Evolutionary conservation across 2,329 filamentous ascomycete species (phyloP).

Genomic region (Ceratocystis albifundus): DNA sequence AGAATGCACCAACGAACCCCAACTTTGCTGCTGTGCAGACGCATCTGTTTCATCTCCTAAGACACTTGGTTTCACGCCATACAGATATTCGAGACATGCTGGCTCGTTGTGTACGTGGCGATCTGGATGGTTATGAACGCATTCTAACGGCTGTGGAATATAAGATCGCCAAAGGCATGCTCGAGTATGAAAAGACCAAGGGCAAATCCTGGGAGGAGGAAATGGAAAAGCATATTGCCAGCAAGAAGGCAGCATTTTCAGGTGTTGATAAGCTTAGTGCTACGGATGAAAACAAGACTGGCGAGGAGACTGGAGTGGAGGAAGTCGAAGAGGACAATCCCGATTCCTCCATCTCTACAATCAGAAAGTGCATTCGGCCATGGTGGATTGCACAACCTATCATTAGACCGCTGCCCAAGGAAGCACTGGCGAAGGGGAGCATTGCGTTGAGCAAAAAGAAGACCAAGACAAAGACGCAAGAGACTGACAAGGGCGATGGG

Average conservation of each 20-base stretch:
- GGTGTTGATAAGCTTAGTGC: conserved; percentile 16
- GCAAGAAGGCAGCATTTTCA: conserved; percentile 19
- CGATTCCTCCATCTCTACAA: conserved; percentile 36
- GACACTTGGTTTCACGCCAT: conserved; percentile 67
- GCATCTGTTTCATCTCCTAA: conserved; percentile 83
- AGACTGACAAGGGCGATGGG: conserved; percentile 18
- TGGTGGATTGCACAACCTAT: conserved; percentile 90
- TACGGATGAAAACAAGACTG: conserved; percentile 24
- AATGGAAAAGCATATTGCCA: conserved; percentile 24
- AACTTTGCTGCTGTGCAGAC: conserved; percentile 77
- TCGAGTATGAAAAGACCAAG: conserved; percentile 49
- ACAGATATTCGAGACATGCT: conserved; percentile 79
- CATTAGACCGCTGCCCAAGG: conserved; percentile 71
- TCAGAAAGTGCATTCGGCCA: conserved; percentile 63
- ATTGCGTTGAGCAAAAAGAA: conserved; percentile 64
- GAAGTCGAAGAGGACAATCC: conserved; percentile 46
- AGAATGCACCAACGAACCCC: conserved; percentile 25
- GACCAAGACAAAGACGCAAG: conserved; percentile 33
- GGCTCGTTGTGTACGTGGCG: conserved; percentile 54
- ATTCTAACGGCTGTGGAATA: conserved; percentile 65
- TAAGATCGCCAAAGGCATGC: conserved; percentile 59
- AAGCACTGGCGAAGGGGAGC: conserved; percentile 73
- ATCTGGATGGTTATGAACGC: conserved; percentile 65
- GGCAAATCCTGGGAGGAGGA: conserved; percentile 40
- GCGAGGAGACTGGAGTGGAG: conserved; percentile 28